Evolutionary conservation across 1,284 basidiomycete genomes (phyloP), one percentile per base, ranked within the genome.

Genomic region (Irpex lacteus): DNA sequence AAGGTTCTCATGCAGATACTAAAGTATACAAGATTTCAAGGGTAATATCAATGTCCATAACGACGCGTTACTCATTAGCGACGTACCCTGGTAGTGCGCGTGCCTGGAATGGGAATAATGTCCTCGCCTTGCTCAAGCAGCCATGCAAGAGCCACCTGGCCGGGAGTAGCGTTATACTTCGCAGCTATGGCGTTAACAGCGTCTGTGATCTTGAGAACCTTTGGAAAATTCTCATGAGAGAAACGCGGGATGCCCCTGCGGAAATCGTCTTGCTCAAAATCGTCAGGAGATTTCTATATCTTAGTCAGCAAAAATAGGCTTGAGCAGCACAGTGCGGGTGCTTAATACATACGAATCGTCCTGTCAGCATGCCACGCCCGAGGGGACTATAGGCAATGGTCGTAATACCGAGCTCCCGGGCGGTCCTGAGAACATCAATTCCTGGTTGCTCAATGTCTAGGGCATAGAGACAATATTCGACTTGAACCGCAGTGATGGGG

Each of bases 191-290:
- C 62, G 4, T 63, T 65, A 44, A 81, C 63, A 44, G 74, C 72
- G 11, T 77, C 70, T 0, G 75, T 77, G 13, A 81, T 70, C 53
- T 74, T 67, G 15, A 80, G 68, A 65, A 82, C 80, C 63, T 77
- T 74, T 6, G 70, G 68, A 56, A 80, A 77, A 66, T 82, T 80
- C 65, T 80, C 78, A 15, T 72, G 71, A 21, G 69, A 69, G 63
- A 76, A 76, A 15, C 70, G 40, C 40, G 76, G 78, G 50, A 81
- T 66, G 0, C 15, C 57, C 11, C 69, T 67, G 11, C 82, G 77
- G 65, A 80, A 77, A 68, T 88, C 87, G 36, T 75, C 81, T 36
- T 80, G 77, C 5, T 79, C 78, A 60, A 89, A 81, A 68, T 88
- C 85, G 32, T 80, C 80, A 2, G 75, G 75, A 9, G 77, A 79